Base-by-base conservation (phyloP, 2,329 filamentous ascomycete genomes). In the Arthrobotrys iridis region DNA sequence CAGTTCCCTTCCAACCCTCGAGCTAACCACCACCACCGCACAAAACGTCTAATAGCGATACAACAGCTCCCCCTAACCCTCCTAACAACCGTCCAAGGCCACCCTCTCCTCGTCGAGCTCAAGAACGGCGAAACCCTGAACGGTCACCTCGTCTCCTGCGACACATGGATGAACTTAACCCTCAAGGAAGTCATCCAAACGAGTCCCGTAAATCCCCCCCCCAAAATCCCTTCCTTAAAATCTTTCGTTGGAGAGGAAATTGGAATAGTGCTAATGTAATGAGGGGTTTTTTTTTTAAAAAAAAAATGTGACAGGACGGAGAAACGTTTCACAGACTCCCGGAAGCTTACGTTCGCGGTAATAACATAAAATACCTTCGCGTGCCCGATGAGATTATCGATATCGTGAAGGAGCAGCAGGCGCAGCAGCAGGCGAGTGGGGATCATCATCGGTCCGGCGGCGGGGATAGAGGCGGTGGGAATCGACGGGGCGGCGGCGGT, bases 121-220 rank as follows among this genome's bases (percentile, higher is more conserved):
- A 97, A 97, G 86, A 96, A 94, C 81, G 93, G 93, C 84, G 93
- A 99, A 84, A 98, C 95, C 0, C 88, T 99, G 76, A 99, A 98
- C 84, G 95, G 95, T 77, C 93, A 97, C 81, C 86, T 99, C 73
- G 91, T 97, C 82, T 93, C 91, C 83, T 99, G 94, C 88, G 95
- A 99, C 83, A 99, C 94, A 55, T 99, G 95, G 93, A 99, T 99
- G 95, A 99, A 99, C 84, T 85, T 99, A 79, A 98, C 94, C 1
- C 84, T 99, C 78, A 96, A 95, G 83, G 95, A 98, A 83, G 96
- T 99, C 20, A 92, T 98, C 35, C 94, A 98, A 84, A 98, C 95
- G 15, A 97, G 91, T 81, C 90, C 94, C 22, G 89, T 91, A 83
- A 59, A 86, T 79, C 18, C 28, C 65, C 15, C 33, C n/a, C 55